Evolutionary conservation across 2,329 filamentous ascomycete species (phyloP).

Genomic region (Rachicladosporium sp.): DNA sequence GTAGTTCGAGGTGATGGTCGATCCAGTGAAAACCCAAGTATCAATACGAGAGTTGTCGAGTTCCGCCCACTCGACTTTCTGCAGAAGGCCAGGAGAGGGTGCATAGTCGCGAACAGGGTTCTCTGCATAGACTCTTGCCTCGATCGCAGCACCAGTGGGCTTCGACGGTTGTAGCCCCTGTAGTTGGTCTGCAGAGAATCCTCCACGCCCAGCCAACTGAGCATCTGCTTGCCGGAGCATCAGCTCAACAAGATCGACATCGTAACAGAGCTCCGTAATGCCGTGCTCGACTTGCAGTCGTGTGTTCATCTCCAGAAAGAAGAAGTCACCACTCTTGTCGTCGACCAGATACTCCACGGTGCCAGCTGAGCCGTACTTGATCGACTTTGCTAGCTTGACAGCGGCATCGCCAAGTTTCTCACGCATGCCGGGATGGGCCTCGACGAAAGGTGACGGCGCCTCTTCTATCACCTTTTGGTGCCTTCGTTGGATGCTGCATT

Average conservation of each 20-base stretch:
- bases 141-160: slow-evolving; percentile 39
- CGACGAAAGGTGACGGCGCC: slow-evolving; percentile 61
- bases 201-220: slow-evolving; percentile 33
- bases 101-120: slow-evolving; percentile 47
- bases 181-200: slow-evolving; percentile 30
- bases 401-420: slow-evolving; percentile 54
- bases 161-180: slow-evolving; percentile 29
- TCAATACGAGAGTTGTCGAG: slow-evolving; percentile 43
- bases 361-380: slow-evolving; percentile 68
- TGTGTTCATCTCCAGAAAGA: slow-evolving; percentile 50
- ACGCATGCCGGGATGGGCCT: slow-evolving; percentile 40
- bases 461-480: slow-evolving; percentile 91
- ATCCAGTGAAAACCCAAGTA: slow-evolving; percentile 50
- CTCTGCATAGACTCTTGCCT: slow-evolving; percentile 45
- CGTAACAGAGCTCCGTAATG: slow-evolving; percentile 45
- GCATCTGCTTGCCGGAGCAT: slow-evolving; percentile 46
- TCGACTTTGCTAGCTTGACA: slow-evolving; percentile 48
- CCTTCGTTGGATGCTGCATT: slow-evolving; percentile 75
- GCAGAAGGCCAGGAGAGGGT: slow-evolving; percentile 47
- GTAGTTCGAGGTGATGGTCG: slow-evolving; percentile 45
- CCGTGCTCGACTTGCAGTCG: slow-evolving; percentile 47
- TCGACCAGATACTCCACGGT: slow-evolving; percentile 89
- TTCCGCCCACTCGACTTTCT: slow-evolving; percentile 43
- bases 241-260: slow-evolving; percentile 41
- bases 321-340: slow-evolving; percentile 68